Percentiles rank a stretch among this genome's conserved stretches.
phyloP scores from a whole-genome alignment of 306 rosid species.

The Luffa acutangula region DNA sequence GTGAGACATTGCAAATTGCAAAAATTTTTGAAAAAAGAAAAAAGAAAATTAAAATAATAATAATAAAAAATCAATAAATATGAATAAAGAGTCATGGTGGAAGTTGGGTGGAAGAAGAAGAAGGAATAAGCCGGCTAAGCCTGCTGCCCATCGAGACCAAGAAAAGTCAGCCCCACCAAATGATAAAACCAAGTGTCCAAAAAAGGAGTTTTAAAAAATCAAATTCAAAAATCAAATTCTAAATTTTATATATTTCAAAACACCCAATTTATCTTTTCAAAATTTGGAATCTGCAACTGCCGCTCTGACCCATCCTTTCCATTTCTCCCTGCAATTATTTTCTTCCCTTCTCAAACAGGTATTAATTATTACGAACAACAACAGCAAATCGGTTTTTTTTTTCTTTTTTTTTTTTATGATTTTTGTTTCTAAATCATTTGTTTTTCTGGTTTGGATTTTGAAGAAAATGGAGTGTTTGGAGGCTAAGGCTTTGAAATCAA shows the following conservation, averaged over 20 bases:
- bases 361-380: neutral
- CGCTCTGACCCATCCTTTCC: conserved; percentile 21
- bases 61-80: neutral
- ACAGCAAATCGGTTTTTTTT: neutral
- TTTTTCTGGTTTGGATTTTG: conserved; percentile 19
- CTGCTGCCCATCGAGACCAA: neutral
- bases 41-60: neutral
- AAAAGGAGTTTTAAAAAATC: neutral
- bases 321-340: neutral
- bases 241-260: neutral
- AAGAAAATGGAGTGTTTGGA: conserved; percentile 53
- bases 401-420: neutral
- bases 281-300: conserved; percentile 3
- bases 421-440: neutral
- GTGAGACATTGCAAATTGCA: neutral
- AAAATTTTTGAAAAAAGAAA: neutral
- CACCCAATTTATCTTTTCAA: neutral
- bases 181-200: neutral
- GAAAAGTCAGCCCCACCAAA: conserved; percentile 16
- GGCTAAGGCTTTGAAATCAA: conserved; percentile 64
- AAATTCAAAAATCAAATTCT: neutral
- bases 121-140: conserved; percentile 2
- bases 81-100: neutral
- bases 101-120: neutral
- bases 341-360: neutral